Evolutionary conservation across 2,329 filamentous ascomycete species (phyloP), one percentile per base, ranked within the genome.

Genomic region (Pseudocercospora musae): DNA sequence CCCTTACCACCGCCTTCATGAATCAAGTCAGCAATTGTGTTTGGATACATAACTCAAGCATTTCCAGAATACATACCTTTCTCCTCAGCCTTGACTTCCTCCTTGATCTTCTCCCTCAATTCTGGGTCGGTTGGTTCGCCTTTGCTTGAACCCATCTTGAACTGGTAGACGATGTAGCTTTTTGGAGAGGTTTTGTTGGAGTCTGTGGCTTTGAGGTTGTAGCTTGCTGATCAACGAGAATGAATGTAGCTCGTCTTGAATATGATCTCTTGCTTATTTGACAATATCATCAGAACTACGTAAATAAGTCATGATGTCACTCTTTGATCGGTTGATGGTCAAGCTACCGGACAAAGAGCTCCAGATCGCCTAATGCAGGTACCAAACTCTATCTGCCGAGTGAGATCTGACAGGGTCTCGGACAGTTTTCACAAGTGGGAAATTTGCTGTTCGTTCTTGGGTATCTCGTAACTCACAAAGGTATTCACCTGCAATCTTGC

Each of bases 41-140:
- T 15, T 18, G 55, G 13, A 40, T 9, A 13, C 13, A 46, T 46
- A 40, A 11, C 2, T 25, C 9, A 25, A n/a, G 44, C 15, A 6
- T 23, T 25, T 7, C 44, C 18, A 11, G 1, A n/a, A 52, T n/a
- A 59, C 62, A 11, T 61, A 71, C 72, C 72, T 65, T 74, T 74
- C 64, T 72, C 69, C 54, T 73, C 71, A 11, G 57, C 56, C 63
- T 73, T 73, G 27, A 74, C 72, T 60, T 74, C 72, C 62, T 74
- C 71, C 64, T 74, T 73, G 62, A 74, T 67, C 64, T 67, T 69
- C 60, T 73, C 71, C 13, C 72, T 62, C 55, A 74, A 57, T 54
- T 73, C 71, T 1, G 72, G 72, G 62, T 74, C 71, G 1, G 71
- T 73, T 10, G 72, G 72, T 57, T 72, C 68, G 57, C 72, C 72